Evolutionary conservation across 2,329 filamentous ascomycete species (phyloP).

Genomic region (Trichoderma guizhouense): DNA sequence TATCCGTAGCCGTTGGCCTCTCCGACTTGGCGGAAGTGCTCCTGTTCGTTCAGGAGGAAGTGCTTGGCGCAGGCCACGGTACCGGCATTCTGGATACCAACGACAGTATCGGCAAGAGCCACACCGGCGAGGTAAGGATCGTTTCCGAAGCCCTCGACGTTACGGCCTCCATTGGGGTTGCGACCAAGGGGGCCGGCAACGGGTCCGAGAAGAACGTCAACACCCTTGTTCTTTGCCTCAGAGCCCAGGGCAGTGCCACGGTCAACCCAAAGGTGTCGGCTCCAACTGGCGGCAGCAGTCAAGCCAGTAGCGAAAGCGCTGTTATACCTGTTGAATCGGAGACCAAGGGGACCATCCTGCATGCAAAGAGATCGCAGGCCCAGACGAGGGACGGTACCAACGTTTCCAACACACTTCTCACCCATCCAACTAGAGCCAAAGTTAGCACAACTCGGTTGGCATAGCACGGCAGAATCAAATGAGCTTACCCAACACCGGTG

Average conservation of each 20-base stretch:
- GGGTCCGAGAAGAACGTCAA: constrained; percentile 64
- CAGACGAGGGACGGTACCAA: constrained; percentile 65
- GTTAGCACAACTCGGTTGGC: background rate
- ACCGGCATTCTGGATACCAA: constrained; percentile 77
- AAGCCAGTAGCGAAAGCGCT: constrained; percentile 78
- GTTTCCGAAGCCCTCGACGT: constrained; percentile 67
- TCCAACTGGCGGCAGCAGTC: constrained; percentile 80
- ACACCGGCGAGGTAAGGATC: constrained; percentile 74
- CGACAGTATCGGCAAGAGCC: constrained; percentile 67
- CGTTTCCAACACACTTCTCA: constrained; percentile 75
- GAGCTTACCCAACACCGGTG: constrained; percentile 76
- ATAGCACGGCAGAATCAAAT: background rate
- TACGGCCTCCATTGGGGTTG: constrained; percentile 45
- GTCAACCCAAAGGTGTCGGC: constrained; percentile 61
- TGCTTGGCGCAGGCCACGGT: constrained; percentile 83
- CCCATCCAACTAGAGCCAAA: constrained; percentile 39
- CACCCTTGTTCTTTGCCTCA: constrained; percentile 72
- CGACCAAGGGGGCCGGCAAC: constrained; percentile 47
- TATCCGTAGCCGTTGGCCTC: constrained; percentile 54
- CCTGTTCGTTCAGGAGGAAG: constrained; percentile 71
- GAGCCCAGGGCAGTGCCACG: constrained; percentile 47
- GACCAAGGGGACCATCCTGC: constrained; percentile 80
- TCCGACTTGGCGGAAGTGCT: constrained; percentile 66
- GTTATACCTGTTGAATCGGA: constrained; percentile 73
- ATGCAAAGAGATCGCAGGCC: constrained; percentile 74